These are phyloP conservation scores for Spergularia azorica DNA, from an alignment of 179 eudicot genomes.

Conservation along the genomic window DNA sequence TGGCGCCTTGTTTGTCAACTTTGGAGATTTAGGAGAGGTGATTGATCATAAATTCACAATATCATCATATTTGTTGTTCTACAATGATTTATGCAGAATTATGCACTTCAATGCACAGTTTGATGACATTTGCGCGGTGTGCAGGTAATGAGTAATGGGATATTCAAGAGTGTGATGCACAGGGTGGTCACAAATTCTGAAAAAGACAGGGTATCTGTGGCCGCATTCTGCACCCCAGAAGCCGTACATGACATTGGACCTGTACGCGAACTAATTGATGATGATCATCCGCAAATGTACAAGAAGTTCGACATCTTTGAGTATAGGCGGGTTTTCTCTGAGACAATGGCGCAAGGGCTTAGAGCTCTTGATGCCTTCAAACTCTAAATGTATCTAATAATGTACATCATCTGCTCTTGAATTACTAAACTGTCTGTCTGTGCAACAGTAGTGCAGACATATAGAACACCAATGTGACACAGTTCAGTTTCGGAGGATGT, in stretches of 20 bases:
- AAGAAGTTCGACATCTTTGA: conserved; percentile 41
- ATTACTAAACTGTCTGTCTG: too few species aligned
- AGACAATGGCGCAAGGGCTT: conserved; percentile 24
- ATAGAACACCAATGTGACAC: too few species aligned
- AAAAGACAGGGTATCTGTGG: conserved; percentile 57
- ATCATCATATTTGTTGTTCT: too few species aligned
- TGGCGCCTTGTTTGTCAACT: conserved; percentile 39
- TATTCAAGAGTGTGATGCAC: conserved; percentile 60
- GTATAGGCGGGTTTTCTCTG: conserved; percentile 27
- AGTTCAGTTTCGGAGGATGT: too few species aligned
- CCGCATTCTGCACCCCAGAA: conserved; percentile 50
- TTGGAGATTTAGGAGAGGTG: conserved; percentile 64
- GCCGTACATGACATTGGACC: conserved; percentile 48
- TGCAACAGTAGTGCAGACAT: too few species aligned
- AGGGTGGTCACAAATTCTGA: conserved; percentile 54
- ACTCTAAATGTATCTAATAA: conserved; percentile 8
- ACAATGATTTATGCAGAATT: too few species aligned
- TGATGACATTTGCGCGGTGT: too few species aligned
- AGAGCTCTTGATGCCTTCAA: conserved; percentile 30
- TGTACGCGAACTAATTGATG: conserved; percentile 35
- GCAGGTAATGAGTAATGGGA: conserved; percentile 67
- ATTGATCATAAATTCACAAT: neutral
- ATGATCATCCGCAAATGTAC: conserved; percentile 42
- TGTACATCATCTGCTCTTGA: too few species aligned
- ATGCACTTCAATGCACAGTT: too few species aligned